Percentiles rank a stretch among this genome's conserved stretches.
Conservation (phyloP, 2,329 filamentous ascomycete species). For the Fusarium stilboides region DNA sequence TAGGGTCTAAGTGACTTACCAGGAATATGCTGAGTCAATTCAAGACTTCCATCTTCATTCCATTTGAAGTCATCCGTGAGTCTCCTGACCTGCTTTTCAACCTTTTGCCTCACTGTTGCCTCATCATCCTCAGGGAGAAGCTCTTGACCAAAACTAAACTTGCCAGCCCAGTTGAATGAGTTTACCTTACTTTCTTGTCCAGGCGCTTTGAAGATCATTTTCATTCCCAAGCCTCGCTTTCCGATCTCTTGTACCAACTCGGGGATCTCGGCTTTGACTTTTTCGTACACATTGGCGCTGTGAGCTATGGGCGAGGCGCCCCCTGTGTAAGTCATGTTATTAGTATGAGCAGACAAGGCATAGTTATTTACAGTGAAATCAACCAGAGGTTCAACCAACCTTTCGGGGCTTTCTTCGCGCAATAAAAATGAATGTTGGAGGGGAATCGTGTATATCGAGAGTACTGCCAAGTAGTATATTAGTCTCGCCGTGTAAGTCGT, state of each 20-base stretch:
- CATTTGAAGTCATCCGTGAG: slow-evolving; percentile 27
- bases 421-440: slow-evolving; percentile 36
- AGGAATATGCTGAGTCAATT: slow-evolving; percentile 34
- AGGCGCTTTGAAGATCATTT: neutral
- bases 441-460: slow-evolving; percentile 35
- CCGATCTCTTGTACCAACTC: neutral
- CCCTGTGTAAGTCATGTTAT: neutral
- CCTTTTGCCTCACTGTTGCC: neutral
- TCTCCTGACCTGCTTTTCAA: slow-evolving; percentile 5
- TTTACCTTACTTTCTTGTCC: neutral
- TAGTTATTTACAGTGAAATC: too few species aligned
- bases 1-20: neutral
- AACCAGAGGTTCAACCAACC: neutral
- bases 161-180: neutral
- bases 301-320: neutral
- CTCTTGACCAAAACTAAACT: neutral
- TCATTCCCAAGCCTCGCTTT: neutral
- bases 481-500: neutral
- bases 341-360: neutral
- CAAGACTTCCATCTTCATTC: slow-evolving; percentile 31
- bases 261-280: neutral
- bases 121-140: neutral
- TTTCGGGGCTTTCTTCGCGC: slow-evolving; percentile 30
- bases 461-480: neutral
- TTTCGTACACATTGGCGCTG: neutral